Evolutionary conservation across 352 stramenopile genomes (phyloP).

Genomic region (Pythium phragmiticola): DNA sequence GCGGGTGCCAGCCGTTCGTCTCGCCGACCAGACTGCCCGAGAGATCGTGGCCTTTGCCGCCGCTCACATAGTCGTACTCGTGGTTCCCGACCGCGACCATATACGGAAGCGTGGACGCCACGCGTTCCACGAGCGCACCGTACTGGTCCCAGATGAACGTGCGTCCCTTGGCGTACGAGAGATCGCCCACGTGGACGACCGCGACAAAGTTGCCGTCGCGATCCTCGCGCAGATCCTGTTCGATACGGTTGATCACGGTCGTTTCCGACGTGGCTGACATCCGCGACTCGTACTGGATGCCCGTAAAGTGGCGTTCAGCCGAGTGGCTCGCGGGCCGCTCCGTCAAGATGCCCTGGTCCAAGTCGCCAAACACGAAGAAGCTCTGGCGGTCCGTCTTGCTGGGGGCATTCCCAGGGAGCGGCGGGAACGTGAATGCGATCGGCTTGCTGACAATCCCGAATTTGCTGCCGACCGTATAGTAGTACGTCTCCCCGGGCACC

Average conservation of each 20-base stretch:
- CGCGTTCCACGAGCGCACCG: constrained; percentile 66
- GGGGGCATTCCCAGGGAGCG: neutral
- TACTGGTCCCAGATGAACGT: constrained; percentile 83
- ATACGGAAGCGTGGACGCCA: constrained; percentile 69
- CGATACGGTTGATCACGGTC: constrained; percentile 44
- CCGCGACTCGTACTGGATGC: constrained; percentile 19
- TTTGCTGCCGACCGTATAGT: constrained; percentile 38
- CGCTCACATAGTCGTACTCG: constrained; percentile 42
- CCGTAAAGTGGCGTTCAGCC: constrained; percentile 24
- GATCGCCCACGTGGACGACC: constrained; percentile 75
- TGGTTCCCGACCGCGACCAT: constrained; percentile 48
- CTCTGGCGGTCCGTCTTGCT: constrained; percentile 18
- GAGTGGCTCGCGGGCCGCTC: neutral
- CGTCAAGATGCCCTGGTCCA: constrained; percentile 26
- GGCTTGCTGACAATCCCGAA: constrained; percentile 29
- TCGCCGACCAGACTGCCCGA: constrained; percentile 36
- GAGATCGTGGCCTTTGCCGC: constrained; percentile 30
- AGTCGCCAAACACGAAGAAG: constrained; percentile 35
- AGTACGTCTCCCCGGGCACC: constrained; percentile 28
- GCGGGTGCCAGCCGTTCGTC: constrained; percentile 31
- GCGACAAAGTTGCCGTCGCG: constrained; percentile 33
- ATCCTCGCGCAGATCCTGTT: constrained; percentile 30
- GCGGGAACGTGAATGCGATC: constrained; percentile 33
- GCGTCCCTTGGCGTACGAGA: constrained; percentile 62
- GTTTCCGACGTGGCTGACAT: constrained; percentile 13